These are phyloP conservation scores for Boechera divaricarpa DNA, from an alignment of 345 rosid species.

Conservation along the genomic window DNA sequence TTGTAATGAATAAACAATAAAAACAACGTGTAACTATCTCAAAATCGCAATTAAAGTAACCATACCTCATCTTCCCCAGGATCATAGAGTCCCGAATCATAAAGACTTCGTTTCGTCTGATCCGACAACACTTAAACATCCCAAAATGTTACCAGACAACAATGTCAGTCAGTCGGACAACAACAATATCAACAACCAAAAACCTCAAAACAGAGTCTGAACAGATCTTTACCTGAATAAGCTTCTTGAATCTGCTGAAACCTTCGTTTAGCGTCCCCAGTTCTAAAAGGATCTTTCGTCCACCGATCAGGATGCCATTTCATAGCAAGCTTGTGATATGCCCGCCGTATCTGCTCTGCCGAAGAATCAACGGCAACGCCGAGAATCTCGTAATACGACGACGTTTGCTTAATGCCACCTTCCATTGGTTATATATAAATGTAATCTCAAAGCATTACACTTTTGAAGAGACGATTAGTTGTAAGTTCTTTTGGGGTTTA, in stretches of 20 bases:
- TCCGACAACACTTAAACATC: conserved; percentile 65
- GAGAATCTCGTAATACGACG: conserved; percentile 68
- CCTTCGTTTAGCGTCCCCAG: conserved; percentile 78
- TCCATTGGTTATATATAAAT: conserved; percentile 21
- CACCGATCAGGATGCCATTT: conserved; percentile 97
- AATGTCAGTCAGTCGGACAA: conserved; percentile 24
- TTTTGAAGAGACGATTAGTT: background rate
- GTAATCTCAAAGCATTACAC: conserved; percentile 9
- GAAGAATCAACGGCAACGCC: conserved; percentile 81
- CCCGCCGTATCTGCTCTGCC: conserved; percentile 74
- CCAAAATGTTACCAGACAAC: conserved; percentile 29
- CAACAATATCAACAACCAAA: background rate
- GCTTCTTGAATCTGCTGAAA: conserved; percentile 98
- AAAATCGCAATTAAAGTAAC: background rate
- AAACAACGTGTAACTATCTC: background rate
- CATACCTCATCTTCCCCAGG: conserved; percentile 66
- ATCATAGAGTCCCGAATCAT: conserved; percentile 88
- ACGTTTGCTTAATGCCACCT: conserved; percentile 44
- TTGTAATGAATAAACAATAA: background rate
- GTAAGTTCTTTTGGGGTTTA: background rate
- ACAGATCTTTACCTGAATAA: conserved; percentile 63
- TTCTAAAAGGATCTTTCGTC: conserved; percentile 53
- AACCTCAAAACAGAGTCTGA: background rate
- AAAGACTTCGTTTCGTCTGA: conserved; percentile 67
- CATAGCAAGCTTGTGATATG: conserved; percentile 91